A percentile compares a stretch with the other conserved stretches of the same genome.
Conservation (phyloP, 2,329 filamentous ascomycete species). For the Fonsecaea multimorphosa region DNA sequence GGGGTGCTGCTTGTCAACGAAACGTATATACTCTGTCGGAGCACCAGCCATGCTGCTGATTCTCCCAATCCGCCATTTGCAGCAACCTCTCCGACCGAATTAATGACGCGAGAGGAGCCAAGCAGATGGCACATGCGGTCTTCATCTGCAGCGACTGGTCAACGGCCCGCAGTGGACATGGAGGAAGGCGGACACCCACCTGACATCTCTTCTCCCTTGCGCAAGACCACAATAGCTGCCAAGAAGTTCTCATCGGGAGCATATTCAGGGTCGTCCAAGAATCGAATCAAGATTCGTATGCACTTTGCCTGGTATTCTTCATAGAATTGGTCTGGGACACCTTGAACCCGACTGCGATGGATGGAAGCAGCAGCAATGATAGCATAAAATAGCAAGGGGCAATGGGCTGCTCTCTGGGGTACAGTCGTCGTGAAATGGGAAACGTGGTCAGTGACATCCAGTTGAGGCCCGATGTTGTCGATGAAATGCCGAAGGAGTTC, state of each 20-base stretch:
- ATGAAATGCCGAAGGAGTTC: slow-evolving; percentile 9
- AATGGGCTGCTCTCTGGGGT: slow-evolving; percentile 2
- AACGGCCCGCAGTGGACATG: neutral
- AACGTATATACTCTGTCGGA: slow-evolving; percentile 7
- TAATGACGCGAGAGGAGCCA: slow-evolving; percentile 4
- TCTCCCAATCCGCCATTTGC: slow-evolving; percentile 7
- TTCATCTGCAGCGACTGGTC: neutral
- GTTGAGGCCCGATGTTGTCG: slow-evolving; percentile 3
- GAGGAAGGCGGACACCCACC: neutral
- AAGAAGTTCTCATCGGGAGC: slow-evolving; percentile 9
- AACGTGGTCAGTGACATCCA: slow-evolving; percentile 7
- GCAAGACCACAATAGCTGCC: neutral
- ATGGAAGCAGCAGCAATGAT: slow-evolving; percentile 9
- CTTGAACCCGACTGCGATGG: slow-evolving; percentile 4
- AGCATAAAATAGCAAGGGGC: neutral
- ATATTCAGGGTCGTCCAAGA: slow-evolving; percentile 1
- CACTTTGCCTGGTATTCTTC: slow-evolving; percentile 5
- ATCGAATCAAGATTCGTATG: slow-evolving; percentile 6
- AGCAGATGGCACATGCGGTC: slow-evolving; percentile 10
- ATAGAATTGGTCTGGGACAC: neutral
- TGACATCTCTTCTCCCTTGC: slow-evolving; percentile 10
- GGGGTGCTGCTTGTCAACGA: slow-evolving; percentile 1
- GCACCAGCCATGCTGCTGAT: slow-evolving; percentile 2
- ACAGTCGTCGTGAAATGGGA: slow-evolving; percentile 9
- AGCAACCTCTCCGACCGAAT: slow-evolving; percentile 4